phyloP scores from a whole-genome alignment of 148 eudicot genomes.

The Tetragonia tetragonoides region DNA sequence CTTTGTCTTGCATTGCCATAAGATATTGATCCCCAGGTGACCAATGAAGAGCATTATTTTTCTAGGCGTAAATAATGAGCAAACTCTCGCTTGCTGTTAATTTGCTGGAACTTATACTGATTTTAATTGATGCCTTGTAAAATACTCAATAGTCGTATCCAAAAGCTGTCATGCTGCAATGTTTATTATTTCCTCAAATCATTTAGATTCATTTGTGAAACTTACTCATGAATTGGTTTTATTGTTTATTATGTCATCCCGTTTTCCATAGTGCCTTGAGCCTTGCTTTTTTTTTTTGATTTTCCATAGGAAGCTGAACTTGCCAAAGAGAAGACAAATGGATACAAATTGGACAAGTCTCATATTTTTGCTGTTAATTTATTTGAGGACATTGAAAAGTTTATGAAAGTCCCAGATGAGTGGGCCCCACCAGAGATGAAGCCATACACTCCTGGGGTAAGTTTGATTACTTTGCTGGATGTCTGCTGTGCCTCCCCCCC shows the following conservation, averaged over 20 bases:
- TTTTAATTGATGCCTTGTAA: not conserved
- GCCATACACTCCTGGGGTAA: slow-evolving; percentile 82
- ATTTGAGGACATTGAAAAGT: slow-evolving; percentile 89
- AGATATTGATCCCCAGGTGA: too few relatives aligned
- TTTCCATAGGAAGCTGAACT: slow-evolving; percentile 75
- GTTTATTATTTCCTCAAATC: not conserved
- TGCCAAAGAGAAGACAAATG: slow-evolving; percentile 71
- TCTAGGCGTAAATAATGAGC: too few relatives aligned
- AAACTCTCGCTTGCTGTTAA: too few relatives aligned
- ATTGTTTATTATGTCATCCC: not conserved
- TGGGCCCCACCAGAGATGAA: slow-evolving; percentile 96
- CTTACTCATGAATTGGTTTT: not conserved
- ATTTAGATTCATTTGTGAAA: not conserved
- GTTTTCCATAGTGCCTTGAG: not conserved
- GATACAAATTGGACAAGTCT: slow-evolving; percentile 65
- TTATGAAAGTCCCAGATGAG: slow-evolving; percentile 81
- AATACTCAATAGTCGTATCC: not conserved
- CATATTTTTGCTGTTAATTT: slow-evolving; percentile 77
- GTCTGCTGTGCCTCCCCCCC: not conserved
- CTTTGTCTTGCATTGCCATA: too few relatives aligned
- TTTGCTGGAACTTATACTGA: too few relatives aligned
- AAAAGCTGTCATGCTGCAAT: not conserved
- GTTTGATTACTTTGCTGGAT: slow-evolving; percentile 7
- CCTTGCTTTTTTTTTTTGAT: not conserved
- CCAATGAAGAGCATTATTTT: too few relatives aligned